Evolutionary conservation across 495 filamentous ascomycete species (phyloP).

Genomic region (Xylaria cubensis): DNA sequence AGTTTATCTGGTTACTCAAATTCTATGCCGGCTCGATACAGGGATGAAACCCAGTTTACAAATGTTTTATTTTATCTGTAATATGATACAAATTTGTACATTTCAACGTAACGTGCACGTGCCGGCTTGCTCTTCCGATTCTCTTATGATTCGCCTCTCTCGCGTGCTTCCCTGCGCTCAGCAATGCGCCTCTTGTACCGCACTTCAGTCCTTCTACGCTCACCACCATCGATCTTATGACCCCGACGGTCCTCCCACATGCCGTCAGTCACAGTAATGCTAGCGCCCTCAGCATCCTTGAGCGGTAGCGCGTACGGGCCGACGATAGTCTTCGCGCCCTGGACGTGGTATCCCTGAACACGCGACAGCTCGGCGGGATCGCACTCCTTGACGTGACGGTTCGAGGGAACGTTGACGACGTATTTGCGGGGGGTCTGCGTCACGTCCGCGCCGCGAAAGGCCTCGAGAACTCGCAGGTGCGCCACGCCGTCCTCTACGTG

Average conservation of each 20-base stretch:
- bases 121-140: not conserved
- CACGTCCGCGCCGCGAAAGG: constrained; percentile 33
- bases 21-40: not conserved
- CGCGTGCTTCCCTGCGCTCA: constrained; percentile 53
- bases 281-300: constrained; percentile 68
- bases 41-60: not conserved
- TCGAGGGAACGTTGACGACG: constrained; percentile 76
- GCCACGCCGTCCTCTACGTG: constrained; percentile 76
- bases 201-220: constrained; percentile 85
- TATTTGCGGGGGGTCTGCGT: constrained; percentile 34
- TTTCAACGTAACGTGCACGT: not conserved
- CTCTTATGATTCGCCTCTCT: constrained; percentile 37
- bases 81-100: constrained; percentile 40
- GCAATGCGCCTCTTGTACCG: constrained; percentile 62
- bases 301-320: constrained; percentile 72
- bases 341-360: constrained; percentile 69
- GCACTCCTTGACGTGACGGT: constrained; percentile 53
- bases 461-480: constrained; percentile 71
- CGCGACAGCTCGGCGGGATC: constrained; percentile 52
- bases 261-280: constrained; percentile 75
- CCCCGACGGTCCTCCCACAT: constrained; percentile 88
- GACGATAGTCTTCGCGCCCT: constrained; percentile 66
- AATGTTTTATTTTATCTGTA: constrained; percentile 23
- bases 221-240: constrained; percentile 94
- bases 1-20: not conserved